phyloP scores from a whole-genome alignment of 257 asterid genomes.

The Eucommia ulmoides region DNA sequence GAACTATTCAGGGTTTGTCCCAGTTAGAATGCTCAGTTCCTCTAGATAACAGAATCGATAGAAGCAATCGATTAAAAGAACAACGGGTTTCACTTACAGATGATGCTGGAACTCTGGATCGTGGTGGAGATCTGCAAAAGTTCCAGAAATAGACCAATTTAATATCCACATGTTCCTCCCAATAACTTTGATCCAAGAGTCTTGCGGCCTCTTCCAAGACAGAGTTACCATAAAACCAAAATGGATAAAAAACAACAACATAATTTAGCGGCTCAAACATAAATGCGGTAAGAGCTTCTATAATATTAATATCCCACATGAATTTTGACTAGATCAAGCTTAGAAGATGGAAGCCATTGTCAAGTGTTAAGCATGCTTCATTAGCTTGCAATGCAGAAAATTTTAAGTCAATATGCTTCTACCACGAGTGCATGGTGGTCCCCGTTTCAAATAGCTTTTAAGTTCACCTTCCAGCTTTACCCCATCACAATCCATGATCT shows the following conservation, averaged over 20 bases:
- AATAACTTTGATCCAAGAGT: slow-evolving; percentile 77
- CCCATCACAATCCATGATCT: slow-evolving; percentile 69
- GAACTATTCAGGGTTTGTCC: not conserved
- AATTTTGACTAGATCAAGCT: too few relatives aligned
- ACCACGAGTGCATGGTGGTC: slow-evolving; percentile 42
- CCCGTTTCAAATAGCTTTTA: slow-evolving; percentile 46
- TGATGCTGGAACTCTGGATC: slow-evolving; percentile 82
- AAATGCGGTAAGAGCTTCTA: slow-evolving; percentile 5
- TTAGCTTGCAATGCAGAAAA: slow-evolving; percentile 20
- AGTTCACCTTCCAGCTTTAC: slow-evolving; percentile 73
- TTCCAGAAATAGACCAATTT: slow-evolving; percentile 92
- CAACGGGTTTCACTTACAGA: slow-evolving; percentile 49
- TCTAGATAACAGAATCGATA: not conserved
- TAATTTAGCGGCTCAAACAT: slow-evolving; percentile 24
- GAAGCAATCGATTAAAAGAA: not conserved
- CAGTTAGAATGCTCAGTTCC: not conserved
- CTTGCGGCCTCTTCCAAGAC: slow-evolving; percentile 71
- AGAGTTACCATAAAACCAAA: slow-evolving; percentile 49
- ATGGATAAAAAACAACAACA: slow-evolving; percentile 31
- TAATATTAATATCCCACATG: slow-evolving; percentile 18
- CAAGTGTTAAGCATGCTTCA: slow-evolving; percentile 16
- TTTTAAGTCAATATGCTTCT: slow-evolving; percentile 25
- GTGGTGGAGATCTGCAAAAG: slow-evolving; percentile 99
- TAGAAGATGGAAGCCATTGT: slow-evolving; percentile 24
- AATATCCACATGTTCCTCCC: slow-evolving; percentile 75